These are phyloP conservation scores for Ophiosphaerella herpotricha DNA, from an alignment of 2,329 filamentous ascomycete species.

Conservation along the genomic window DNA sequence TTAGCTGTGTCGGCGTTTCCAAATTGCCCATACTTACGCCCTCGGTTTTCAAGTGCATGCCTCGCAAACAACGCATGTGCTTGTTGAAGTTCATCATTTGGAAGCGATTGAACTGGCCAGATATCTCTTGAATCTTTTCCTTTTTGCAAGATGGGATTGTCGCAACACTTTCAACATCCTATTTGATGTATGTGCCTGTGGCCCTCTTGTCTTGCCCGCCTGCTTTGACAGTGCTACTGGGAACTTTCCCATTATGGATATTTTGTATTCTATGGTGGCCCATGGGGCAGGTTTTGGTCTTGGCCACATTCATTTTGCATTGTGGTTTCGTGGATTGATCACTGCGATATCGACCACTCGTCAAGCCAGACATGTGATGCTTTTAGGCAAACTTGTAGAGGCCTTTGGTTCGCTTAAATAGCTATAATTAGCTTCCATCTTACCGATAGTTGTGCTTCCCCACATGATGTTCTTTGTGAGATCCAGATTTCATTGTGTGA, in stretches of 20 bases:
- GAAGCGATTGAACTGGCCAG: slow-evolving; percentile 53
- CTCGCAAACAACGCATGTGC: slow-evolving; percentile 36
- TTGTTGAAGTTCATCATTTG: slow-evolving; percentile 53
- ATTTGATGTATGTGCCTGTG: slow-evolving; percentile 47
- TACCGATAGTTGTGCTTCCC: slow-evolving; percentile 7
- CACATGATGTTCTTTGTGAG: not conserved
- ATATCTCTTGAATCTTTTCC: slow-evolving; percentile 53
- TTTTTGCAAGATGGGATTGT: slow-evolving; percentile 46
- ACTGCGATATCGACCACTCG: not conserved
- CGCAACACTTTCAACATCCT: slow-evolving; percentile 50
- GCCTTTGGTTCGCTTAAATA: not conserved
- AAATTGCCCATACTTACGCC: slow-evolving; percentile 30
- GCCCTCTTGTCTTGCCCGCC: slow-evolving; percentile 30
- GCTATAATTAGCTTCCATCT: slow-evolving; percentile 11
- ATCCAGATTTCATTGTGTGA: not conserved
- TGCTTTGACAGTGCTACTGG: slow-evolving; percentile 29
- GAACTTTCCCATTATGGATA: slow-evolving; percentile 33
- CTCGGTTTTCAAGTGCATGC: slow-evolving; percentile 42
- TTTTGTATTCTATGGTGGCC: slow-evolving; percentile 30
- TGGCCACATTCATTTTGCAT: slow-evolving; percentile 17
- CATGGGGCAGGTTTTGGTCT: slow-evolving; percentile 23
- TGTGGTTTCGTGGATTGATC: not conserved
- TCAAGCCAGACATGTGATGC: not conserved
- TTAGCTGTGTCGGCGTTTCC: not conserved
- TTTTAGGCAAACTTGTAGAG: not conserved